Evolutionary conservation across 2,329 filamentous ascomycete species (phyloP), one percentile per base, ranked within the genome.

Genomic region (Bipolaris zeicola): DNA sequence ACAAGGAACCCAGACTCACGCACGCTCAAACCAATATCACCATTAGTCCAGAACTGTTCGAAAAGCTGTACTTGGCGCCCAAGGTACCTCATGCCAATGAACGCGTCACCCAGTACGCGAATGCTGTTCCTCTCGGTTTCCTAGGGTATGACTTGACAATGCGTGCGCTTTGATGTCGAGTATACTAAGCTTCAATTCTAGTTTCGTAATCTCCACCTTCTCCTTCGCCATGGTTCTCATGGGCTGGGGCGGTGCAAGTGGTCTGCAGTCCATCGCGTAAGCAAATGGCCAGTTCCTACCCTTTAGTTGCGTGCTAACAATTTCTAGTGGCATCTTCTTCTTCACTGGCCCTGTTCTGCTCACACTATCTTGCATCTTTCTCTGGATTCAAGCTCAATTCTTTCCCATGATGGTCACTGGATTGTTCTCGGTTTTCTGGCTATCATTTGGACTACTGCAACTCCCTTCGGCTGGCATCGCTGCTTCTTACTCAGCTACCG

Each of bases 401-500:
- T 72, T 72, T 45, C 58, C 67, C 1, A 83, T 83, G 81, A 81
- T 82, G 76, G 79, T 82, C 0, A 81, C 81, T 71, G 80, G 78
- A 3, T 74, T 84, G 36, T 84, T 84, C 60, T 73, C 50, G 18
- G 65, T 68, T 2, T 84, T 84, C 66, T 84, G 81, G 80, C 73
- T 83, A 3, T 81, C 78, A 2, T 83, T 85, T 62, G 82, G 80
- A 14, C 64, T 83, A 44, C 70, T 84, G 1, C 79, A 83, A 55
- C 72, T 83, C 0, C 82, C 82, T 0, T 81, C 79, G 0, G 77
- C 82, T 6, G 76, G 78, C 11, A 76, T 84, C 2, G 78, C 78
- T 1, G 66, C 72, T 0, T 72, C 79, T 1, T 84, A 82, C 57
- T 71, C 69, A 10, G 67, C 79, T 0, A 78, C 77, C 0, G 69